phyloP scores from a whole-genome alignment of 2,329 filamentous ascomycete genomes.

The Lachnellula subtilissima region DNA sequence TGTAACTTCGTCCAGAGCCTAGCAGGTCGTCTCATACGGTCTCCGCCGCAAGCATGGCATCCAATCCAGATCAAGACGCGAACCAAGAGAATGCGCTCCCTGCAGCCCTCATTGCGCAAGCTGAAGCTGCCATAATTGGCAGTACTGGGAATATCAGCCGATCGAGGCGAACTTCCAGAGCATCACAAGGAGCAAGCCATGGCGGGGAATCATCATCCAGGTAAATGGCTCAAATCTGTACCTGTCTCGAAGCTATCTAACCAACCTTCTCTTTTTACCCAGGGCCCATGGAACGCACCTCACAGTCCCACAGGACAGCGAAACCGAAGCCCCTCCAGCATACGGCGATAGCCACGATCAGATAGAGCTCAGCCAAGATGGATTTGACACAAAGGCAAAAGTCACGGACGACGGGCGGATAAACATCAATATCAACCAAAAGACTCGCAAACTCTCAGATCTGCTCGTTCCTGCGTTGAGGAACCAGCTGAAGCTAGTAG shows the following conservation, averaged over 20 bases:
- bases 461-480: conserved; percentile 62
- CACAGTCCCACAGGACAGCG: conserved; percentile 17
- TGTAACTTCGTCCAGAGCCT: not conserved
- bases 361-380: conserved; percentile 56
- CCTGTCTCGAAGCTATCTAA: not conserved
- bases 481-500: conserved; percentile 41
- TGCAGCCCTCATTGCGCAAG: conserved; percentile 27
- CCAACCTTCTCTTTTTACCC: not conserved
- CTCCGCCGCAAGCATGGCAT: conserved; percentile 2
- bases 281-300: conserved; percentile 15
- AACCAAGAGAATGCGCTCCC: conserved; percentile 17
- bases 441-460: conserved; percentile 58
- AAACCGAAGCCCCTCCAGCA: conserved; percentile 41
- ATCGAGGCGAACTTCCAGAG: not conserved
- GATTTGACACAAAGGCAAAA: conserved; percentile 57
- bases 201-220: conserved; percentile 3
- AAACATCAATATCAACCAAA: conserved; percentile 74
- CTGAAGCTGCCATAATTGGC: conserved; percentile 29
- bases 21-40: not conserved
- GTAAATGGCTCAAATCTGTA: not conserved
- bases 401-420: conserved; percentile 71
- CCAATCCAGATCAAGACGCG: not conserved
- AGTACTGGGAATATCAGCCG: conserved; percentile 17
- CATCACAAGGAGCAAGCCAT: conserved; percentile 4
- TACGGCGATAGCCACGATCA: conserved; percentile 55